Percentiles rank a stretch among this genome's conserved stretches.
Conservation (phyloP, 2,329 filamentous ascomycete genomes). For the Trichoderma guizhouense region DNA sequence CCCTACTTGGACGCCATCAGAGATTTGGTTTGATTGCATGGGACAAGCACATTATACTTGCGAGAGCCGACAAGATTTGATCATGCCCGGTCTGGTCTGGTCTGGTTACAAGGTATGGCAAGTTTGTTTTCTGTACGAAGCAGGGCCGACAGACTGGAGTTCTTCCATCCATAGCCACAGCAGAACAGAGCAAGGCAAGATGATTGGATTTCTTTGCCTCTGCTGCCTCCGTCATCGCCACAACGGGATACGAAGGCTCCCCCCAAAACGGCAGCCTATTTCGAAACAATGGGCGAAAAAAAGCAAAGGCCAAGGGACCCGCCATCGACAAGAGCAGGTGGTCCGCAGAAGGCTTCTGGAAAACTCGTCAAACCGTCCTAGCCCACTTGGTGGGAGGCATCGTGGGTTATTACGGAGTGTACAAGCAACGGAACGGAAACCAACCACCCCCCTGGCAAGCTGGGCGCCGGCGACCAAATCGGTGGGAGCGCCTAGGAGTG, state of each 20-base stretch:
- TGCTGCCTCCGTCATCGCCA: neutral
- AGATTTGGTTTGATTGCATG: neutral
- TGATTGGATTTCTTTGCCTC: neutral
- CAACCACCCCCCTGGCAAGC: neutral
- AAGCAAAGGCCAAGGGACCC: neutral
- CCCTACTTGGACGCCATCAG: neutral
- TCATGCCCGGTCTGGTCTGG: neutral
- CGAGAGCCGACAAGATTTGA: neutral
- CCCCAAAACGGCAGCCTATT: neutral
- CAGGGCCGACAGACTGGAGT: neutral
- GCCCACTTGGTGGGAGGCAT: conserved; percentile 11
- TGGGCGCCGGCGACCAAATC: conserved; percentile 15
- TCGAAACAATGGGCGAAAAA: neutral
- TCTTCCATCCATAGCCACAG: neutral
- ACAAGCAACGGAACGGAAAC: neutral
- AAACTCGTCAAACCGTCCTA: conserved; percentile 6
- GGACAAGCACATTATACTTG: neutral
- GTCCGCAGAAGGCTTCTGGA: conserved; percentile 11
- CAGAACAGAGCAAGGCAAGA: neutral
- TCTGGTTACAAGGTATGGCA: neutral
- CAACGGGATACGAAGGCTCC: neutral
- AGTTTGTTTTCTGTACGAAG: neutral
- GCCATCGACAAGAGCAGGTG: neutral
- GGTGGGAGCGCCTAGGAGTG: conserved; percentile 15
- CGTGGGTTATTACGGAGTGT: neutral